phyloP scores from a whole-genome alignment of 179 eudicot genomes.

The Beta macrorhiza region DNA sequence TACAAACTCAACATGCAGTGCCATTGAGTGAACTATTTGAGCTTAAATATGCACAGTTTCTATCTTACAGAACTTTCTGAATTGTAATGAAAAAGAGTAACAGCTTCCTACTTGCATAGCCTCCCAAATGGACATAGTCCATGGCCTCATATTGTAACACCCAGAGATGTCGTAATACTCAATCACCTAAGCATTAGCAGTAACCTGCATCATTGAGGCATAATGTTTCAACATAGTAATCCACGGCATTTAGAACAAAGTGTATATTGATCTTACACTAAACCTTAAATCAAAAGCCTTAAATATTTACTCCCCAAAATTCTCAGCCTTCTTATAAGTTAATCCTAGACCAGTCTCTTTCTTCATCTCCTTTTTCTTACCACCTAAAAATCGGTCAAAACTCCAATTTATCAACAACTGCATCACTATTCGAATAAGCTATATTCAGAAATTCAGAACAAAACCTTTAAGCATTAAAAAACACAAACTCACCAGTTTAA shows the following conservation, averaged over 20 bases:
- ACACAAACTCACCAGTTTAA: slow-evolving; percentile 12
- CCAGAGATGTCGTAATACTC: slow-evolving; percentile 97
- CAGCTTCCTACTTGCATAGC: slow-evolving; percentile 64
- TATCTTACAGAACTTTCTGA: background rate
- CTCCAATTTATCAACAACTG: background rate
- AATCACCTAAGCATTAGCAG: slow-evolving; percentile 30
- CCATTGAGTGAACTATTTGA: too few species aligned
- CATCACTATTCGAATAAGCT: background rate
- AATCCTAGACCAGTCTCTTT: slow-evolving; percentile 78
- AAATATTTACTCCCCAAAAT: slow-evolving; percentile 95
- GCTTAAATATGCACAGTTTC: background rate
- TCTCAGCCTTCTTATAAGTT: slow-evolving; percentile 71
- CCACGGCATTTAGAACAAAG: background rate
- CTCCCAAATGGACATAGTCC: slow-evolving; percentile 97
- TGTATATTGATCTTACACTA: background rate
- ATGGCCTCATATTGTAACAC: slow-evolving; percentile 82
- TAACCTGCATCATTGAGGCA: slow-evolving; percentile 23
- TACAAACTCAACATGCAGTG: too few species aligned
- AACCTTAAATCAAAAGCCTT: slow-evolving; percentile 46
- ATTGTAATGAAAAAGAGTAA: background rate
- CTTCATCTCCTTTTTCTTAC: slow-evolving; percentile 65
- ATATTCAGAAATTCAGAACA: too few species aligned
- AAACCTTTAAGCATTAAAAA: too few species aligned
- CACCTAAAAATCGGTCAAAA: slow-evolving; percentile 29
- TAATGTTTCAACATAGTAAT: background rate